phyloP scores from a whole-genome alignment of 805 yeast genomes.

The Starmerella stellata region DNA sequence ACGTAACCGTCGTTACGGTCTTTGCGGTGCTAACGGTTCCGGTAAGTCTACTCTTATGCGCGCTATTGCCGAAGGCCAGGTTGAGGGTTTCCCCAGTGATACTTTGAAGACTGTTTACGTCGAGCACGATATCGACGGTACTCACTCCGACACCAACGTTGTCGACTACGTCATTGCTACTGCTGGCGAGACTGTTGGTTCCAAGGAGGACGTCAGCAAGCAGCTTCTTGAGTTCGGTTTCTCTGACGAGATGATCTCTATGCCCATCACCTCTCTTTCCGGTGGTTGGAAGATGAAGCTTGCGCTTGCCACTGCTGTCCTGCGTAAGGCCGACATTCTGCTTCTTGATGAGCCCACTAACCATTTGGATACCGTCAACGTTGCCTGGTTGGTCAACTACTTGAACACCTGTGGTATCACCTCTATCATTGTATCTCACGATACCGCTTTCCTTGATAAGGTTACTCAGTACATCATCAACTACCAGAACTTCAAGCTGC shows the following conservation, averaged over 20 bases:
- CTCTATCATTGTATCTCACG: slow-evolving; percentile 97
- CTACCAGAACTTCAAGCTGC: slow-evolving; percentile 98
- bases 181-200: slow-evolving; percentile 60
- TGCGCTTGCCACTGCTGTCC: slow-evolving; percentile 96
- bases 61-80: slow-evolving; percentile 95
- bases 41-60: slow-evolving; percentile 98
- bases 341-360: slow-evolving; percentile 95
- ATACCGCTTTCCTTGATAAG: slow-evolving; percentile 97
- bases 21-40: slow-evolving; percentile 98
- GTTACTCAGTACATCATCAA: slow-evolving; percentile 96
- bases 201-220: slow-evolving; percentile 49
- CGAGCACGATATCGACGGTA: slow-evolving; percentile 98
- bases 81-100: slow-evolving; percentile 99
- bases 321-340: slow-evolving; percentile 89
- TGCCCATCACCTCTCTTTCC: slow-evolving; percentile 81
- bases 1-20: slow-evolving; percentile 98
- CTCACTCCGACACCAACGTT: slow-evolving; percentile 91
- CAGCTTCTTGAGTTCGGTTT: slow-evolving; percentile 78
- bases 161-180: slow-evolving; percentile 77
- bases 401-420: slow-evolving; percentile 96
- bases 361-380: slow-evolving; percentile 98
- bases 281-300: slow-evolving; percentile 99
- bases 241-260: slow-evolving; percentile 73
- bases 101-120: slow-evolving; percentile 98
- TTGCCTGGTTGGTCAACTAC: slow-evolving; percentile 99